Conservation (phyloP, 75 land plant species). For the Pinus albicaulis region DNA sequence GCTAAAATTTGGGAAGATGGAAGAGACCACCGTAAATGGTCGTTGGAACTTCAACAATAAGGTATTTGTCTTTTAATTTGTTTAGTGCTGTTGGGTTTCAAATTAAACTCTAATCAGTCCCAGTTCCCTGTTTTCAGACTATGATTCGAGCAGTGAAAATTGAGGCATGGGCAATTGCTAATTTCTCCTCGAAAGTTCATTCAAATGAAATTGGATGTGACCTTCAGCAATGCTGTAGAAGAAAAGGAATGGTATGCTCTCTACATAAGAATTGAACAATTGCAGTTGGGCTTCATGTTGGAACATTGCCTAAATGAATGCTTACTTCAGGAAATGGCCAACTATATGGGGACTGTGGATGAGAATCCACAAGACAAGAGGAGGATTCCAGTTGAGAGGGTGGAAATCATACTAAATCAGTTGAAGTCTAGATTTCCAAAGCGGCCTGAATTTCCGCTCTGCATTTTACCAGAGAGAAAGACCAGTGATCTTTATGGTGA, state of each 20-base stretch:
- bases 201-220: conserved; percentile 27
- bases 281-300: not conserved
- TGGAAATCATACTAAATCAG: conserved; percentile 64
- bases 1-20: conserved; percentile 27
- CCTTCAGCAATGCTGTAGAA: conserved; percentile 20
- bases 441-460: conserved; percentile 71
- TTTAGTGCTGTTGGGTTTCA: no score
- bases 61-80: conserved; percentile 28
- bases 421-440: conserved; percentile 37
- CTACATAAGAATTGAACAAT: not conserved
- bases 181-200: not conserved
- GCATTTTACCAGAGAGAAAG: conserved; percentile 74
- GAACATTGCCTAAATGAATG: no score
- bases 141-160: no score
- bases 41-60: conserved; percentile 87
- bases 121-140: no score
- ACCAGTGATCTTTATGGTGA: conserved; percentile 77
- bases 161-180: no score
- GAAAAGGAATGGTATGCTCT: conserved; percentile 37
- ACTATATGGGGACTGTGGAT: no score
- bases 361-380: conserved; percentile 40
- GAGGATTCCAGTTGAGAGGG: conserved; percentile 56
- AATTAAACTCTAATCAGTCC: no score
- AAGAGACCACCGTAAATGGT: conserved; percentile 49
- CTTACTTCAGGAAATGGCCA: no score